Evolutionary conservation across 2,329 filamentous ascomycete genomes (phyloP), one percentile per base, ranked within the genome.

Genomic region (Pseudogymnoascus sp.): DNA sequence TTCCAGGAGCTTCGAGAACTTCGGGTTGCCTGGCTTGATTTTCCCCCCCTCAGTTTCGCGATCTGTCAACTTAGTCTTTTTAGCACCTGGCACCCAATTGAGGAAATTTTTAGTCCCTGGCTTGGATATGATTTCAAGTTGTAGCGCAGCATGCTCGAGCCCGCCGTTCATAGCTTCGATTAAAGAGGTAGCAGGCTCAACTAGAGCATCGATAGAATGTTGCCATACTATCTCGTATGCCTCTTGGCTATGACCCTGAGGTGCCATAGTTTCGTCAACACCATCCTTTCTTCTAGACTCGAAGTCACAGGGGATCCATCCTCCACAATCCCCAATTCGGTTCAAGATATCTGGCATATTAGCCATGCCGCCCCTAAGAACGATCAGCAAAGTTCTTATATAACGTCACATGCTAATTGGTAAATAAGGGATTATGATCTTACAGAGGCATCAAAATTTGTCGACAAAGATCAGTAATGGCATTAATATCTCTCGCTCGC

Each of bases 131-230:
- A 60, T 25, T 60, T 60, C 58, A 15, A 60, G 29, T 60, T 60
- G 58, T 13, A 60, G 58, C 29, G n/a, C 33, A n/a, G 29, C 21
- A 37, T 60, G 58, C 13, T 60, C 58, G 25, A 60, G 58, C 4
- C 58, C 33, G 25, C 25, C 58, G n/a, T 40, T 37, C n/a, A 60
- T 60, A 27, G 58, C 58, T 37, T 60, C 35, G 33, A 40, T 60
- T 60, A 60, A 36, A 13, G 58, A 60, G 33, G 35, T 60, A n/a
- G 58, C 58, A 60, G 58, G 58, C n/a, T 60, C 58, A 60, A 60
- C n/a, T 13, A 60, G 58, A 15, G 58, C 27, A 60, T 21, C 33
- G 13, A 60, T 60, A 5, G 58, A 60, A 27, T 60, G n/a, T 25
- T 60, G 29, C 58, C 58, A 60, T 60, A 60, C 35, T 39, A n/a